phyloP scores from a whole-genome alignment of 129 eudicot species.

The carrot (Daucus carota) region DNA sequence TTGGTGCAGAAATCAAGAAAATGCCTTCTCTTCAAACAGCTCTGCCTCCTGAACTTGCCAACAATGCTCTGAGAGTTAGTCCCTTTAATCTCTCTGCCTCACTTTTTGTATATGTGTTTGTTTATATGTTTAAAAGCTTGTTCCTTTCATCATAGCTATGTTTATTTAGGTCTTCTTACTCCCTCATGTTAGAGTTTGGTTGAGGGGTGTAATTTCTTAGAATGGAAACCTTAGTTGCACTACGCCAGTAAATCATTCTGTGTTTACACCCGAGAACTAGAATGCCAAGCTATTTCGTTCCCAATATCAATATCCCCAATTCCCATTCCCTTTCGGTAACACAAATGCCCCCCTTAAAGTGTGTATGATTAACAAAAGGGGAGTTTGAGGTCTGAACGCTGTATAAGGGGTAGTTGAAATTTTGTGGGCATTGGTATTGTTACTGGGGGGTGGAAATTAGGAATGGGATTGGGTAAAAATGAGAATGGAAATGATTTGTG shows the following conservation, averaged over 20 bases:
- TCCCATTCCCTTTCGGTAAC: too few relatives aligned
- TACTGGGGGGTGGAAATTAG: neutral
- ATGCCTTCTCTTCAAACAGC: conserved; percentile 94
- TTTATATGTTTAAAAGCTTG: neutral
- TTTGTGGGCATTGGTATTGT: neutral
- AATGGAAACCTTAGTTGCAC: neutral
- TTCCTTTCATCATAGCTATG: neutral
- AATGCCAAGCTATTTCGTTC: too few relatives aligned
- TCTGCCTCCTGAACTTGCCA: conserved; percentile 84
- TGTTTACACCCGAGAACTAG: neutral
- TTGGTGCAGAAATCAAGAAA: conserved; percentile 11
- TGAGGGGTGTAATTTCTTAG: neutral
- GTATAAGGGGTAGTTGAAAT: neutral
- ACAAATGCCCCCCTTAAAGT: too few relatives aligned
- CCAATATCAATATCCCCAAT: too few relatives aligned
- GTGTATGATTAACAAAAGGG: neutral
- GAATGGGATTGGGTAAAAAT: neutral
- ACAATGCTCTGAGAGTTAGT: conserved; percentile 61
- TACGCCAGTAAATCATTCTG: neutral
- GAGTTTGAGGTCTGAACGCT: neutral
- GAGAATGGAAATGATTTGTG: neutral
- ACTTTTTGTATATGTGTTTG: neutral
- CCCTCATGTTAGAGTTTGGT: neutral
- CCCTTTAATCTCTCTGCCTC: conserved; percentile 6
- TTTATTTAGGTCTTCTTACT: too few relatives aligned